These are phyloP conservation scores for Pseudopithomyces chartarum DNA, from an alignment of 2,329 filamentous ascomycete species.

Conservation along the genomic window DNA sequence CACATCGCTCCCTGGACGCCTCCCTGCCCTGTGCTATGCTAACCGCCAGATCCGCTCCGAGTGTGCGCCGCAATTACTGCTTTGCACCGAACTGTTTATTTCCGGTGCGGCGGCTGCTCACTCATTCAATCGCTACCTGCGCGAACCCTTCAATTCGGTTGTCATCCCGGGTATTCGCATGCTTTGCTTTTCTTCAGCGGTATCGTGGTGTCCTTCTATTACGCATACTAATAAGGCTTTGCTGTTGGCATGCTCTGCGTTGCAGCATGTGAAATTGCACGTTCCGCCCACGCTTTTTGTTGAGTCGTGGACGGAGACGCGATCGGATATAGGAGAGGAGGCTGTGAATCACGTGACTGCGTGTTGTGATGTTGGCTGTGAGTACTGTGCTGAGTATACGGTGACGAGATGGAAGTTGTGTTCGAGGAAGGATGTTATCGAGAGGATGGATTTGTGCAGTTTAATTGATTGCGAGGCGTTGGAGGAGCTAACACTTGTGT, in stretches of 20 bases:
- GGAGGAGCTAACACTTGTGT: conserved; percentile 6
- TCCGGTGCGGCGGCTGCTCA: neutral
- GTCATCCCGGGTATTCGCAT: neutral
- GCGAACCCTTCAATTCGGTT: neutral
- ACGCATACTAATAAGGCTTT: conserved; percentile 2
- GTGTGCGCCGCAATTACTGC: neutral
- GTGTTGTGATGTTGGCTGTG: neutral
- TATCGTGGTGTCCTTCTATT: conserved; percentile 3
- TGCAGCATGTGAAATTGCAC: conserved; percentile 1
- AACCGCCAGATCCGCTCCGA: neutral
- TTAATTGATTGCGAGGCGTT: conserved; percentile 3
- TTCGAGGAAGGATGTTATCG: conserved; percentile 5
- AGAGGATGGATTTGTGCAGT: conserved; percentile 7
- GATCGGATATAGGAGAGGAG: neutral
- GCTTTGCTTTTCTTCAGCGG: neutral
- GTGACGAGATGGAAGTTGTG: neutral
- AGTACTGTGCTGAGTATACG: neutral
- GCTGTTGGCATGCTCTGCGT: neutral
- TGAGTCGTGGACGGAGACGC: neutral
- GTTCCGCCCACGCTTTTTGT: neutral
- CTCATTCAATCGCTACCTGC: neutral
- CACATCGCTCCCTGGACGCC: neutral
- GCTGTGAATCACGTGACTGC: neutral
- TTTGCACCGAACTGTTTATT: neutral
- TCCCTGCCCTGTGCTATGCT: conserved; percentile 5